Evolutionary conservation across 2,329 filamentous ascomycete genomes (phyloP).

Genomic region (Bimuria novae-zelandiae): DNA sequence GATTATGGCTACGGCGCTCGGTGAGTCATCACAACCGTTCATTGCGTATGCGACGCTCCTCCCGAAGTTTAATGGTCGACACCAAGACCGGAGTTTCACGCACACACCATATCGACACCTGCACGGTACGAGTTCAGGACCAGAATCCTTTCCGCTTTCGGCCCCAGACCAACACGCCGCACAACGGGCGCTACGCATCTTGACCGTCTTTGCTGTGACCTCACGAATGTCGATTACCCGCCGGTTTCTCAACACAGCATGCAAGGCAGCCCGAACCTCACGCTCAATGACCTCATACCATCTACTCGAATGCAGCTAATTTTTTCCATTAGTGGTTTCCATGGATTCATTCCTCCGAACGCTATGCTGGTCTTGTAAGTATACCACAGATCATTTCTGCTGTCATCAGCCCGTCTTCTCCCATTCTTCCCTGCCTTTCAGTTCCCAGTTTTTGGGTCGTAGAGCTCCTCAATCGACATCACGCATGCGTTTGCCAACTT

Average conservation of each 20-base stretch:
- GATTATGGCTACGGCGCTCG: conserved; percentile 45
- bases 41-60: conserved; percentile 7
- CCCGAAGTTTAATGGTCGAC: conserved; percentile 3
- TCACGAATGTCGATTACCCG: conserved; percentile 7
- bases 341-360: conserved; percentile 74
- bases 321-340: conserved; percentile 67
- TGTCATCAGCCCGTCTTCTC: conserved; percentile 2
- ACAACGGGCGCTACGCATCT: conserved; percentile 11
- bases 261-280: background rate
- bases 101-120: conserved; percentile 8
- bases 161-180: background rate
- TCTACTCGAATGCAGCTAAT: conserved; percentile 25
- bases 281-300: conserved; percentile 16
- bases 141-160: conserved; percentile 9
- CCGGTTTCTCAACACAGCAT: background rate
- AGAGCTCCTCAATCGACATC: background rate
- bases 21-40: conserved; percentile 32
- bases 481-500: background rate
- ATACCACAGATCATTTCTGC: conserved; percentile 8
- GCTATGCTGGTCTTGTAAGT: conserved; percentile 84
- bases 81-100: background rate
- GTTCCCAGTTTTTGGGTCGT: background rate
- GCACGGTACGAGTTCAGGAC: background rate
- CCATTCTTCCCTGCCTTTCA: conserved; percentile 4
- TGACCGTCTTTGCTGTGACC: too few species aligned